Evolutionary conservation across 345 rosid genomes (phyloP).

Genomic region (Salix viminalis): DNA sequence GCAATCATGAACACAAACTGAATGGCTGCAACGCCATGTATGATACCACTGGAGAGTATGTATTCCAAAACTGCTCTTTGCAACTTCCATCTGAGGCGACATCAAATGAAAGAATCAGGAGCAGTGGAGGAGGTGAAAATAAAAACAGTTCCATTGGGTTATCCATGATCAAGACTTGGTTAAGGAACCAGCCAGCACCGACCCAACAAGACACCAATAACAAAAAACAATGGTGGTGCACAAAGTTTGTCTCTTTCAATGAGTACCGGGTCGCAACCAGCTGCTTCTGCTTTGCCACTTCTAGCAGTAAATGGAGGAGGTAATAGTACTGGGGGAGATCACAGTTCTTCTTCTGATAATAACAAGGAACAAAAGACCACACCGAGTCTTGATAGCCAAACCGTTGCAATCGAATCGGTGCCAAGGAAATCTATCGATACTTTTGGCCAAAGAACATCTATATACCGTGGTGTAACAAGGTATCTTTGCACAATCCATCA

Average conservation of each 20-base stretch:
- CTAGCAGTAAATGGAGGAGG: constrained; percentile 12
- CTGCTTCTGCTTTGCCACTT: constrained; percentile 12
- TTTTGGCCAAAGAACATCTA: constrained; percentile 32
- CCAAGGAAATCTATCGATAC: constrained; percentile 30
- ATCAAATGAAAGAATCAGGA: constrained; percentile 9
- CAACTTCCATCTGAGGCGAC: constrained; percentile 7
- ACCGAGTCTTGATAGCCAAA: constrained; percentile 12
- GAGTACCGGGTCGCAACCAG: constrained; percentile 20
- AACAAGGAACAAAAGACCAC: constrained; percentile 11
- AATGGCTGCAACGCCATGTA: constrained; percentile 1
- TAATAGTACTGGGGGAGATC: constrained; percentile 8
- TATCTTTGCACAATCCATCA: not conserved
- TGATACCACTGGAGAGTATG: not conserved
- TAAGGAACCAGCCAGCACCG: constrained; percentile 55
- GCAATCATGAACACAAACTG: constrained; percentile 12
- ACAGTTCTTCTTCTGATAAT: constrained; percentile 16
- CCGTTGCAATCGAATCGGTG: constrained; percentile 16
- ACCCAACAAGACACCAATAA: constrained; percentile 25
- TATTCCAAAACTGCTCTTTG: constrained; percentile 21
- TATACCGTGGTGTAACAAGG: constrained; percentile 36
- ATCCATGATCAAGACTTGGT: constrained; percentile 84
- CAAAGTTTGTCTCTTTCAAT: constrained; percentile 53
- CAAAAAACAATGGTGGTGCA: constrained; percentile 25
- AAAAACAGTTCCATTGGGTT: constrained; percentile 47
- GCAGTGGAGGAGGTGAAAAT: constrained; percentile 14